Conservation (phyloP, 441 rosid genomes). For the Gossypium lobatum region DNA sequence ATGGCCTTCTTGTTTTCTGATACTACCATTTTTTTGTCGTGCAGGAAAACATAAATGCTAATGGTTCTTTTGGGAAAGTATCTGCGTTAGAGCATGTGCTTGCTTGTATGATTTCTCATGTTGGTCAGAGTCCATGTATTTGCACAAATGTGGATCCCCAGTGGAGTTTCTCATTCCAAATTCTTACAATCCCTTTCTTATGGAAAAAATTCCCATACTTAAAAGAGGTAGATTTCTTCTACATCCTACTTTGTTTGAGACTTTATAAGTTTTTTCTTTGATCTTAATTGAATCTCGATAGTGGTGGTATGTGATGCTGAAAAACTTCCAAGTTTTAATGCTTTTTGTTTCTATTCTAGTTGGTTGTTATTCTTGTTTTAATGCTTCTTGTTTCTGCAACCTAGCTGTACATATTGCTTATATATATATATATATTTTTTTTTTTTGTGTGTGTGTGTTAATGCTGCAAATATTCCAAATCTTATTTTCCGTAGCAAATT, state of each 20-base stretch:
- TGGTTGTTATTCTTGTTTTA: too few species aligned
- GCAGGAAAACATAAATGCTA: conserved; percentile 52
- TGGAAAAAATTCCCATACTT: conserved; percentile 85
- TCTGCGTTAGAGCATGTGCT: conserved; percentile 67
- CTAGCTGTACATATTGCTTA: too few species aligned
- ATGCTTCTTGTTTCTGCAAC: too few species aligned
- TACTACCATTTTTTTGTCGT: conserved; percentile 15
- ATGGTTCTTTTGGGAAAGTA: conserved; percentile 24
- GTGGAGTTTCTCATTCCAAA: conserved; percentile 75
- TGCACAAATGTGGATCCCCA: conserved; percentile 64
- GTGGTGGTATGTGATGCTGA: not conserved
- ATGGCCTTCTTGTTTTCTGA: conserved; percentile 12
- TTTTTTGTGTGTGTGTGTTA: too few species aligned
- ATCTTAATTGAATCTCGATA: conserved; percentile 7
- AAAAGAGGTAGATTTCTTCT: conserved; percentile 53
- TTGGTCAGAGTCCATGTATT: conserved; percentile 56
- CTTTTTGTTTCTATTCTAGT: too few species aligned
- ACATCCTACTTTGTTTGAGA: too few species aligned
- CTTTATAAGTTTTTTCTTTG: not conserved
- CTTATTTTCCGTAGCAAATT: too few species aligned
- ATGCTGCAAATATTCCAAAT: too few species aligned
- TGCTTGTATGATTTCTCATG: conserved; percentile 52
- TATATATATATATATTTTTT: too few species aligned
- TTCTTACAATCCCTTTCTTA: conserved; percentile 81
- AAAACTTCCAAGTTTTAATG: too few species aligned